These are phyloP conservation scores for Aspergillus steynii DNA, from an alignment of 495 filamentous ascomycete species.

Conservation along the genomic window DNA sequence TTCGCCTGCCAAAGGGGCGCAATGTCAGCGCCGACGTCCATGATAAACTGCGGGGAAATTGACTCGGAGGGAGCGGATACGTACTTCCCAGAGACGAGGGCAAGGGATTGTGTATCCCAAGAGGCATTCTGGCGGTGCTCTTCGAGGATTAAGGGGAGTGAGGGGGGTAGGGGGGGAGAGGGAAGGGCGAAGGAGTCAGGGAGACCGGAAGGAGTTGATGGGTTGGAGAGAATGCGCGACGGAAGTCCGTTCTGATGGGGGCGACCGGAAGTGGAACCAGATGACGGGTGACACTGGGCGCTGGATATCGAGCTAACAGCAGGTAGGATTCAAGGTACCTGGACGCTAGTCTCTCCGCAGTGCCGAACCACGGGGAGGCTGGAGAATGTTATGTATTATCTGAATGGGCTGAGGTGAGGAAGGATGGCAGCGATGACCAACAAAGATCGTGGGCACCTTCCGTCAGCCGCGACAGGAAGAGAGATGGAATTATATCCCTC, in stretches of 20 bases:
- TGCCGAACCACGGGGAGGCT: neutral
- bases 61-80: conserved; percentile 26
- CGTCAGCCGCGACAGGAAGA: no score
- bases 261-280: conserved; percentile 37
- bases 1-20: conserved; percentile 56
- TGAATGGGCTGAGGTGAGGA: no score
- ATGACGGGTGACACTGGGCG: conserved; percentile 2
- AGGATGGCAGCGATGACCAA: no score
- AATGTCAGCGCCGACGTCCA: conserved; percentile 29
- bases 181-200: conserved; percentile 4
- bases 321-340: neutral
- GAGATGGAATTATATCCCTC: no score
- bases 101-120: conserved; percentile 70
- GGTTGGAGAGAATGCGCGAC: conserved; percentile 11
- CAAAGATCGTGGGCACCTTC: no score
- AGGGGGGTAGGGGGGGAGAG: conserved; percentile 4
- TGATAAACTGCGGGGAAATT: conserved; percentile 41
- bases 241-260: conserved; percentile 30
- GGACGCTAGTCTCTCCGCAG: neutral
- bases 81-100: conserved; percentile 65
- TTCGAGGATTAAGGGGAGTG: conserved; percentile 12
- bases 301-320: neutral
- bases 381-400: no score
- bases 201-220: conserved; percentile 20
- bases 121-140: conserved; percentile 45